Conservation (phyloP, 495 filamentous ascomycete genomes). For the Podospora conica region DNA sequence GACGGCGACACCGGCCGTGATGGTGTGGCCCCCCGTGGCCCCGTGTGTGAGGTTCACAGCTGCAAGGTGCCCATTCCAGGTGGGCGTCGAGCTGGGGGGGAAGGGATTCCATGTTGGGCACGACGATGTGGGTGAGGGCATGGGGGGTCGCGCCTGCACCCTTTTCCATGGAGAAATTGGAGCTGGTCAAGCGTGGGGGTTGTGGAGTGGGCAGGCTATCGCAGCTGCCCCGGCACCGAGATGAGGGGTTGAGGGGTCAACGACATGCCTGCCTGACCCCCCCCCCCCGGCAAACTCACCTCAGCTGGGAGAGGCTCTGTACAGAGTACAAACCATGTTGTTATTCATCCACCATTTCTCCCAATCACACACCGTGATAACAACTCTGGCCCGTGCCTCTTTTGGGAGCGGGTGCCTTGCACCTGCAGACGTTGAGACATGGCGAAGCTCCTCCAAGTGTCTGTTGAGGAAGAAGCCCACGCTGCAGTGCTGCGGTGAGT, state of each 20-base stretch:
- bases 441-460: not conserved
- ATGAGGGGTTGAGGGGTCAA: constrained; percentile 9
- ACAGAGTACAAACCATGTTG: constrained; percentile 2
- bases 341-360: not conserved
- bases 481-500: constrained; percentile 5
- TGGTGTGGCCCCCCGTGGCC: constrained; percentile 12
- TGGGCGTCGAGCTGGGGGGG: not conserved
- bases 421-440: not conserved
- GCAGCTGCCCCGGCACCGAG: not conserved
- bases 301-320: constrained; percentile 4
- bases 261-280: not conserved
- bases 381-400: not conserved
- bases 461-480: constrained; percentile 3
- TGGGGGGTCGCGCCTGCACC: constrained; percentile 3
- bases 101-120: constrained; percentile 11
- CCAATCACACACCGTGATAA: constrained; percentile 2
- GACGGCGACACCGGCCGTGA: constrained; percentile 21
- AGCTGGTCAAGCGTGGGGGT: constrained; percentile 24
- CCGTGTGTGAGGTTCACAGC: constrained; percentile 1
- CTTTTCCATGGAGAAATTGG: constrained; percentile 20
- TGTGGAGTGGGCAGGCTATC: constrained; percentile 4
- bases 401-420: not conserved
- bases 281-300: not conserved
- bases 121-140: constrained; percentile 5
- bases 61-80: constrained; percentile 7